A percentile compares a stretch with the other conserved stretches of the same genome.
phyloP scores from a whole-genome alignment of 2,329 filamentous ascomycete genomes.

The Cyphellophora europaea region DNA sequence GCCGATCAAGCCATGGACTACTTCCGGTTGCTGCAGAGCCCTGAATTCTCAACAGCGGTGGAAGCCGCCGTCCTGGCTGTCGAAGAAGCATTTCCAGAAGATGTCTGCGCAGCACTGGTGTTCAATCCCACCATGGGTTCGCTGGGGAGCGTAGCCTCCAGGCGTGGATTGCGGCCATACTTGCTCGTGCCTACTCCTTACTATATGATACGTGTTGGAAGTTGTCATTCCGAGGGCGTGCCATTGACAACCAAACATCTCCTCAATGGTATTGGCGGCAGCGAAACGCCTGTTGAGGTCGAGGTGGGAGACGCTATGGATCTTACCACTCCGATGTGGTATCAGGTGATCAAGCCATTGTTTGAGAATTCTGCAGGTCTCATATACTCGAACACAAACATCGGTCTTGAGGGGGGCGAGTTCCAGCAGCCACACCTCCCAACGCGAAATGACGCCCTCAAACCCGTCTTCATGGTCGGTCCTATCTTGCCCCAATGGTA shows the following conservation, averaged over 20 bases:
- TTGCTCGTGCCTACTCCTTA: neutral
- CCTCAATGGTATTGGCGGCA: neutral
- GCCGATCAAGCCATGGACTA: neutral
- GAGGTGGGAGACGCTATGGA: slow-evolving; percentile 1
- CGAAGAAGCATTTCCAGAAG: neutral
- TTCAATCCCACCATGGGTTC: slow-evolving; percentile 1
- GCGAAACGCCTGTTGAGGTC: neutral
- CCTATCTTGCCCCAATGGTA: slow-evolving; percentile 1
- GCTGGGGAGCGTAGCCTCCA: neutral
- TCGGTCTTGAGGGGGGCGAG: slow-evolving; percentile 1
- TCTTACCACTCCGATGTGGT: neutral
- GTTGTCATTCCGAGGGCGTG: neutral
- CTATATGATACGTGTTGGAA: neutral
- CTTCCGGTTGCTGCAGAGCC: neutral
- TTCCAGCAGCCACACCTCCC: neutral
- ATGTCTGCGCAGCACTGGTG: neutral
- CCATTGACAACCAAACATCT: neutral
- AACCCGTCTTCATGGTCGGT: neutral
- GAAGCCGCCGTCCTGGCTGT: neutral
- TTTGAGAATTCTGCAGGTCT: neutral
- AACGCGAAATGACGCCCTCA: neutral
- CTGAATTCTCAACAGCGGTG: neutral
- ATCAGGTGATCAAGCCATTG: neutral
- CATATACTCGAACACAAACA: slow-evolving; percentile 2
- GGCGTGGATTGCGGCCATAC: neutral